A percentile compares a stretch with the other conserved stretches of the same genome.
phyloP scores from a whole-genome alignment of 257 asterid species.

The Linderniella brevidens region DNA sequence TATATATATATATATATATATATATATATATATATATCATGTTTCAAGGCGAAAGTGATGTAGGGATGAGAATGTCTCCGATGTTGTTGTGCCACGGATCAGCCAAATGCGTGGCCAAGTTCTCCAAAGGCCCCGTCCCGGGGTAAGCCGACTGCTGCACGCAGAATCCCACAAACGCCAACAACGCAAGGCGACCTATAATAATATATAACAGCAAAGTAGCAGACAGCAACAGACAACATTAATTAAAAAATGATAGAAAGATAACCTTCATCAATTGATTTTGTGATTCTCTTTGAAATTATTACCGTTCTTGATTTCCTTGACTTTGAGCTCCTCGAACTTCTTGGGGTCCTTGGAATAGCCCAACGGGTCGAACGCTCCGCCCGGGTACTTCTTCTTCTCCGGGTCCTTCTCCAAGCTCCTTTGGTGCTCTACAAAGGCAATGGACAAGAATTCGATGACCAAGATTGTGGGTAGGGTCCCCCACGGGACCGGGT shows the following conservation, averaged over 20 bases:
- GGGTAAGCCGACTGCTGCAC: constrained; percentile 89
- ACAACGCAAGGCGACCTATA: constrained; percentile 63
- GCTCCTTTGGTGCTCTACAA: constrained; percentile 91
- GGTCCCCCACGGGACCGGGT: constrained; percentile 97
- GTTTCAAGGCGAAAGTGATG: constrained; percentile 16
- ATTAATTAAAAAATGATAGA: not conserved
- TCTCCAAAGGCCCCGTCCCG: constrained; percentile 94
- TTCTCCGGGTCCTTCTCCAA: constrained; percentile 83
- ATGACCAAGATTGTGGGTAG: constrained; percentile 75
- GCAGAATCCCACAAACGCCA: constrained; percentile 78
- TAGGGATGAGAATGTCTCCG: constrained; percentile 64
- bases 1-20: too few relatives aligned
- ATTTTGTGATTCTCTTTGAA: not conserved
- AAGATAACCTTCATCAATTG: not conserved
- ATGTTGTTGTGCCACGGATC: constrained; percentile 99
- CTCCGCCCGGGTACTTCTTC: constrained; percentile 97
- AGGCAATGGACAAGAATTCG: constrained; percentile 75
- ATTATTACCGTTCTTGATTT: constrained; percentile 79
- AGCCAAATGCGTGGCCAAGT: constrained; percentile 77
- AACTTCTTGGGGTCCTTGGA: constrained; percentile 78
- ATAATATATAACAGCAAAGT: not conserved
- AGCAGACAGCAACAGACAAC: too few relatives aligned
- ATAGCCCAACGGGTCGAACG: constrained; percentile 85
- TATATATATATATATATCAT: not conserved
- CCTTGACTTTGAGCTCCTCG: constrained; percentile 69